Evolutionary conservation across 768 basidiomycete species (phyloP).

Genomic region (Trichaptum fuscoviolaceum): DNA sequence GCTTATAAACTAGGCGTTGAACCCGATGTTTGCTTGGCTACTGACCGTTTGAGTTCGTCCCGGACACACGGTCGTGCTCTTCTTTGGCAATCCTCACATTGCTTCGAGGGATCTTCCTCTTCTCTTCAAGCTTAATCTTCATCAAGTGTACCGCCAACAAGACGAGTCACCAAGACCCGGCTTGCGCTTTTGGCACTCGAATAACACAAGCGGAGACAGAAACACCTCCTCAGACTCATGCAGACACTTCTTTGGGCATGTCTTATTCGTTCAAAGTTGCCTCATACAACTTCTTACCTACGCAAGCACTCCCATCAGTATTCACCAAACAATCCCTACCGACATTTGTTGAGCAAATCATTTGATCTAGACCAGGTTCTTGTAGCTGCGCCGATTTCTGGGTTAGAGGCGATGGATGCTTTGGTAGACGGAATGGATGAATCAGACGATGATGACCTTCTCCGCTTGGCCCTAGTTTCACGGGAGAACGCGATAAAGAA

Average conservation of each 20-base stretch:
- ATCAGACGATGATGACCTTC: constrained; percentile 42
- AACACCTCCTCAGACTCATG: constrained; percentile 68
- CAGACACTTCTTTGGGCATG: constrained; percentile 43
- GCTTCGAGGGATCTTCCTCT: no score
- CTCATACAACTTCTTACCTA: constrained; percentile 26
- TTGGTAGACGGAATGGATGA: constrained; percentile 89
- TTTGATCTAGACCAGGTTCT: constrained; percentile 31
- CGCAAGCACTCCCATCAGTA: not conserved
- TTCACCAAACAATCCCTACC: not conserved
- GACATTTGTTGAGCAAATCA: not conserved
- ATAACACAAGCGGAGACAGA: constrained; percentile 39
- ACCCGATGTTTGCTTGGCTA: no score
- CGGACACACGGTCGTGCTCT: no score
- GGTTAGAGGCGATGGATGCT: constrained; percentile 85
- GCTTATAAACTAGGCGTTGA: no score
- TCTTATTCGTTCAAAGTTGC: constrained; percentile 38
- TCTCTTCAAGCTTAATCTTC: no score
- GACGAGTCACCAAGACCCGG: no score
- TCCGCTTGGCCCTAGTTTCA: constrained; percentile 30
- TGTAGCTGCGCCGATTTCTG: constrained; percentile 74
- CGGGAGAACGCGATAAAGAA: constrained; percentile 43
- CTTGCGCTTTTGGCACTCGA: not conserved
- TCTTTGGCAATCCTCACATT: no score
- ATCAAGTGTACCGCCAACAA: no score
- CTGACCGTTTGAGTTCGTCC: no score